phyloP scores from a whole-genome alignment of 768 basidiomycete species.

The Boletus coccyginus region DNA sequence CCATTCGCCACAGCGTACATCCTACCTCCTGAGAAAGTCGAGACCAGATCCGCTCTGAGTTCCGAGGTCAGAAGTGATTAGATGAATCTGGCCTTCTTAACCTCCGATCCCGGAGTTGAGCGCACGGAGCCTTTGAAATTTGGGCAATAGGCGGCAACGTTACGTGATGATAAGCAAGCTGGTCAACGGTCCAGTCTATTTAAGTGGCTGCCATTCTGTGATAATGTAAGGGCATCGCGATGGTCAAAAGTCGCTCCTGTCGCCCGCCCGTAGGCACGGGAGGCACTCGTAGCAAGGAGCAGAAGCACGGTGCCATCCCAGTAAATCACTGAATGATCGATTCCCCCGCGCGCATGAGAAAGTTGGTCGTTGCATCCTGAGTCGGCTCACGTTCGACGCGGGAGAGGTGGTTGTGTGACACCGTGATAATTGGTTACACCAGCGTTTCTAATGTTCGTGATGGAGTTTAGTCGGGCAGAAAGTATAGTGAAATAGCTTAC shows the following conservation, averaged over 20 bases:
- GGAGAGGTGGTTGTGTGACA: constrained; percentile 44
- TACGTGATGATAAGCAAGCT: constrained; percentile 53
- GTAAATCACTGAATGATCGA: constrained; percentile 40
- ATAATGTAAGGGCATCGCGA: constrained; percentile 26
- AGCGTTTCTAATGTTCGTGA: constrained; percentile 24
- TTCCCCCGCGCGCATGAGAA: constrained; percentile 34
- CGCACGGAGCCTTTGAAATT: constrained; percentile 38
- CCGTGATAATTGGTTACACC: constrained; percentile 32
- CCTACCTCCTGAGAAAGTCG: constrained; percentile 57
- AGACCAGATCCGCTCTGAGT: constrained; percentile 50
- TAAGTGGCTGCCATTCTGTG: too few species aligned
- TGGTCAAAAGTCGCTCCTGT: constrained; percentile 52
- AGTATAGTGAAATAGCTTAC: constrained; percentile 19
- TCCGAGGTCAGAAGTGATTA: constrained; percentile 47
- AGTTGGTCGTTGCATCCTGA: neutral
- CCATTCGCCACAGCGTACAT: neutral
- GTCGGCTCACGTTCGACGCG: constrained; percentile 32
- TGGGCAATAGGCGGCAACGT: constrained; percentile 59
- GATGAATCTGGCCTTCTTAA: constrained; percentile 33
- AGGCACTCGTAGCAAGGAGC: constrained; percentile 57
- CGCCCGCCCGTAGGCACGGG: constrained; percentile 50
- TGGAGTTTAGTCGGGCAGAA: neutral
- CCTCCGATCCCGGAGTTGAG: constrained; percentile 61
- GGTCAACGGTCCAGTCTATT: constrained; percentile 37
- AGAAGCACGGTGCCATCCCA: constrained; percentile 30